Conservation (phyloP, 306 rosid species). For the Castanea mollissima region DNA sequence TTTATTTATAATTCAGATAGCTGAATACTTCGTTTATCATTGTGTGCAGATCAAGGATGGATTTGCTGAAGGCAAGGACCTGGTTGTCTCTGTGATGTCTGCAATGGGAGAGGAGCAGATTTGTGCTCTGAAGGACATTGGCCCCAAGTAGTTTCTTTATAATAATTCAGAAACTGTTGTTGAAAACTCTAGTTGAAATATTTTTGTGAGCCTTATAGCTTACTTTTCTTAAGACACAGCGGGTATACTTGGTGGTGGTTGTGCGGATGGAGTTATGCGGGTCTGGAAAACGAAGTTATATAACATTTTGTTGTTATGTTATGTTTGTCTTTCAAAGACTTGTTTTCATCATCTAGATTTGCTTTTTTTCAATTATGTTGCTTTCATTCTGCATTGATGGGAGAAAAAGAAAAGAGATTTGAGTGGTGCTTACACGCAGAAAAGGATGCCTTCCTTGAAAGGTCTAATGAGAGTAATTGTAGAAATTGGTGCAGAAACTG, state of each 20-base stretch:
- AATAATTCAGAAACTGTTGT: slow-evolving; percentile 25
- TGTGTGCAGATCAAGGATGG: slow-evolving; percentile 68
- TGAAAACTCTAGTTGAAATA: slow-evolving; percentile 28
- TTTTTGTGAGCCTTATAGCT: slow-evolving; percentile 31
- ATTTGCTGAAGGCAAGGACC: slow-evolving; percentile 68
- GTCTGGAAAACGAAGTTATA: slow-evolving; percentile 29
- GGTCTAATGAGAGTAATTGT: not conserved
- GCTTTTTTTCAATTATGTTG: not conserved
- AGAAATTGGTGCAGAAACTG: no score
- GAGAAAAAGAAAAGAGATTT: not conserved
- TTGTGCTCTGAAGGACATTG: slow-evolving; percentile 71
- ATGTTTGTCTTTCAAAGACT: not conserved
- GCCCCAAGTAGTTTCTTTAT: slow-evolving; percentile 50
- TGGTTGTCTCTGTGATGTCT: slow-evolving; percentile 75
- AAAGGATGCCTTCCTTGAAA: not conserved
- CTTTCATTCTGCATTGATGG: not conserved
- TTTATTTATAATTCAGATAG: no score
- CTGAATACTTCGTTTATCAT: not conserved
- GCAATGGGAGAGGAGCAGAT: slow-evolving; percentile 89
- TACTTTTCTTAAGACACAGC: slow-evolving; percentile 21
- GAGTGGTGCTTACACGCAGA: not conserved
- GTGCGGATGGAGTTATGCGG: slow-evolving; percentile 35
- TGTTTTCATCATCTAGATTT: not conserved
- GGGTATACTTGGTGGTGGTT: slow-evolving; percentile 29
- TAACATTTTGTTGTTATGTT: slow-evolving; percentile 18